Conservation (phyloP, 768 basidiomycete species). For the Crepidotus variabilis region DNA sequence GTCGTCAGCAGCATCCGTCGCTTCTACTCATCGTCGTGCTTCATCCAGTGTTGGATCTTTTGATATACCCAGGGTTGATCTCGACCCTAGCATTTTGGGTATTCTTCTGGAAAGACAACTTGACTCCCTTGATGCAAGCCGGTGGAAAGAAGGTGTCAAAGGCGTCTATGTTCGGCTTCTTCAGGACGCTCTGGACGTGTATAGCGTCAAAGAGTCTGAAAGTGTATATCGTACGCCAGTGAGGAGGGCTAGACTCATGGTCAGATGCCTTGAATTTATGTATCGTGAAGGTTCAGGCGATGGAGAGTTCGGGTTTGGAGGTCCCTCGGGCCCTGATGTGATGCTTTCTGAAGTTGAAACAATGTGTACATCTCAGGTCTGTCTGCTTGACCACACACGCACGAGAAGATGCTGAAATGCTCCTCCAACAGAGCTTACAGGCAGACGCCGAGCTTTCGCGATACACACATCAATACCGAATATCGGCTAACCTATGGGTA, state of each 20-base stretch:
- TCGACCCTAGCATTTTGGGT: conserved; percentile 37
- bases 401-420: not conserved
- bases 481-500: conserved; percentile 60
- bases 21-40: not conserved
- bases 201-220: conserved; percentile 28
- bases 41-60: not conserved
- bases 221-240: conserved; percentile 39
- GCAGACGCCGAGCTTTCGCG: conserved; percentile 29
- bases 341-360: conserved; percentile 38
- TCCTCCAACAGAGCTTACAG: conserved; percentile 25
- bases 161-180: conserved; percentile 39
- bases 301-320: conserved; percentile 22
- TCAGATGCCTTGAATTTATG: conserved; percentile 50
- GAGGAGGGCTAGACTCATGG: conserved; percentile 51
- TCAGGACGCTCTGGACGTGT: conserved; percentile 45
- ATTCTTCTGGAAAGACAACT: conserved; percentile 62
- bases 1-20: not conserved
- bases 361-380: conserved; percentile 40
- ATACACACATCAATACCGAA: conserved; percentile 45
- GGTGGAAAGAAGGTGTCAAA: conserved; percentile 55
- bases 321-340: conserved; percentile 25
- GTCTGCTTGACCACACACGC: conserved; percentile 9
- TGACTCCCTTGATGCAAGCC: conserved; percentile 45
- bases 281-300: conserved; percentile 30
- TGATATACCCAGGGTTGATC: not conserved